Percentiles rank a stretch among this genome's conserved stretches.
phyloP scores from a whole-genome alignment of 176 grass and related monocot genomes.

The Eragrostis nindensis region DNA sequence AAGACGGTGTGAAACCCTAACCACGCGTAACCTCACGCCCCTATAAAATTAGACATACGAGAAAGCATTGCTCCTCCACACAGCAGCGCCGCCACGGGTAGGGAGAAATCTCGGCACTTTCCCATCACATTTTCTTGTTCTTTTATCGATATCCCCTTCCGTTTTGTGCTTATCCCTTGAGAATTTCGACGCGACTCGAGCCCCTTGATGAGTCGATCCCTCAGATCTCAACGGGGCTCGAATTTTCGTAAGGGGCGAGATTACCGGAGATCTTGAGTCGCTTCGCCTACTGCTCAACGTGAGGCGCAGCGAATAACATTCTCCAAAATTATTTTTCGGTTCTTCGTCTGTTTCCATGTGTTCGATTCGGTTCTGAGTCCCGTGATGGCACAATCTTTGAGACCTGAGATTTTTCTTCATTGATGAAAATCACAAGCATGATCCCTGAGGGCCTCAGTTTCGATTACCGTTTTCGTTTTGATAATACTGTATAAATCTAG shows the following conservation, averaged over 20 bases:
- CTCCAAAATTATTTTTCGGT: conserved; percentile 48
- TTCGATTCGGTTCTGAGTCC: conserved; percentile 27
- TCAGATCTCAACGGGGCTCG: conserved; percentile 46
- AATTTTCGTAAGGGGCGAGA: conserved; percentile 80
- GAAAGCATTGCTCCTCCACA: accelerated
- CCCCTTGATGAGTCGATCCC: conserved; percentile 79
- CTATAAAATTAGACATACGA: conserved; percentile 9
- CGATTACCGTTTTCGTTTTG: neutral
- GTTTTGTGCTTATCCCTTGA: accelerated
- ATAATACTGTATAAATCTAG: neutral
- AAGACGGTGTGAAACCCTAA: conserved; percentile 45
- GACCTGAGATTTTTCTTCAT: conserved; percentile 79
- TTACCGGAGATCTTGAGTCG: conserved; percentile 86
- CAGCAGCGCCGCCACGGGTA: conserved; percentile 38
- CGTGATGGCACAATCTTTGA: conserved; percentile 99
- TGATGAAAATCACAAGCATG: conserved; percentile 86
- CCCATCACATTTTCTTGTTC: neutral
- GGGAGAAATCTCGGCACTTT: neutral
- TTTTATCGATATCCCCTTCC: neutral
- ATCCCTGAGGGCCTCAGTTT: conserved; percentile 55
- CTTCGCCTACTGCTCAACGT: conserved; percentile 51
- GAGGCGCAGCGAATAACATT: conserved; percentile 84
- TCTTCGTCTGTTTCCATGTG: neutral
- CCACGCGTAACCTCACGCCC: neutral
- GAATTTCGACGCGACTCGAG: neutral